phyloP scores from a whole-genome alignment of 2,329 filamentous ascomycete genomes.

The Alternaria metachromatica region DNA sequence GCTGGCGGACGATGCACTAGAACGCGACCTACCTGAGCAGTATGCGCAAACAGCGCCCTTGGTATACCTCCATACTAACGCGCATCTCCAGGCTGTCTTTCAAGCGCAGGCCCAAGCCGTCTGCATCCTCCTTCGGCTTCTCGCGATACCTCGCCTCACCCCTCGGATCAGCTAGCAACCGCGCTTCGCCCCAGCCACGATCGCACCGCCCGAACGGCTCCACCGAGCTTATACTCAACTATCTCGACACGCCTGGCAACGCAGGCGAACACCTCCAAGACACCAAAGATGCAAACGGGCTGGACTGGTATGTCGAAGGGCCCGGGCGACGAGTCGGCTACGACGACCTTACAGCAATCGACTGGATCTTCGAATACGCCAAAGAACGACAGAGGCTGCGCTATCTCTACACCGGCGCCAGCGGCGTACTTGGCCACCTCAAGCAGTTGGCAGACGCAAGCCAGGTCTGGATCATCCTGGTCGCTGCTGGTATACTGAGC shows the following conservation, averaged over 20 bases:
- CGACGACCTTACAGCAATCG: conserved; percentile 94
- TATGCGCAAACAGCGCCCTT: conserved; percentile 21
- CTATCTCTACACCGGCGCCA: conserved; percentile 72
- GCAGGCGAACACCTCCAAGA: conserved; percentile 50
- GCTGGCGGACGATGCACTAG: conserved; percentile 65
- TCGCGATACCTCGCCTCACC: conserved; percentile 54
- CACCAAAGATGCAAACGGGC: conserved; percentile 52
- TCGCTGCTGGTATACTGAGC: conserved; percentile 83
- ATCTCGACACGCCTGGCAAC: conserved; percentile 49
- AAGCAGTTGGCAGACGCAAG: conserved; percentile 80
- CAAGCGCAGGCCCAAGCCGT: conserved; percentile 69
- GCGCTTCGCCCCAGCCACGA: conserved; percentile 37
- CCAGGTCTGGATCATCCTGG: conserved; percentile 89
- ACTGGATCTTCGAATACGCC: conserved; percentile 99
- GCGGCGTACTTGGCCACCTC: conserved; percentile 74
- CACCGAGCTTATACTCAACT: conserved; percentile 52
- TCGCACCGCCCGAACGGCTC: conserved; percentile 34
- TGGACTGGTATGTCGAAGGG: conserved; percentile 90
- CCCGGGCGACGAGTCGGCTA: conserved; percentile 91
- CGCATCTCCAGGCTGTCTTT: conserved; percentile 64
- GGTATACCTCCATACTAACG: background rate
- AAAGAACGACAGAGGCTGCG: conserved; percentile 90
- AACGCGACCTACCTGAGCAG: conserved; percentile 56
- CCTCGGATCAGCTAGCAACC: conserved; percentile 37
- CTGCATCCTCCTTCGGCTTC: conserved; percentile 49